phyloP scores from a whole-genome alignment of 495 filamentous ascomycete species.

The Aspergillus panamensis region DNA sequence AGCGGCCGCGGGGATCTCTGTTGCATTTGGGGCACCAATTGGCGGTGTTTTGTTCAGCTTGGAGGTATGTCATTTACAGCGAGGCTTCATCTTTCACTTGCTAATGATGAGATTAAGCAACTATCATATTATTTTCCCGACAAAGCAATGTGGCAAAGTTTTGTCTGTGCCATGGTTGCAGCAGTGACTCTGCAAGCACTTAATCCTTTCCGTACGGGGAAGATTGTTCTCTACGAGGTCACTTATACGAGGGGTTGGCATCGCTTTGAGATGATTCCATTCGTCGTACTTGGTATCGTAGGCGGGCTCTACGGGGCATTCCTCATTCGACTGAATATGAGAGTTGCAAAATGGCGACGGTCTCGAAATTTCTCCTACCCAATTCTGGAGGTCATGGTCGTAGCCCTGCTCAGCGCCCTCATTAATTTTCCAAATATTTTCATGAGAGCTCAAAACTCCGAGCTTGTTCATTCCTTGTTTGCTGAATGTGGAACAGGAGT shows the following conservation, averaged over 20 bases:
- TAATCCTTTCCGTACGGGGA: slow-evolving; percentile 93
- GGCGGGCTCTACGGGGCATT: slow-evolving; percentile 91
- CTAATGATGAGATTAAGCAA: slow-evolving; percentile 48
- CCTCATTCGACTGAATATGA: slow-evolving; percentile 94
- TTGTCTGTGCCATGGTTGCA: slow-evolving; percentile 97
- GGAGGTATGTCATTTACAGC: slow-evolving; percentile 52
- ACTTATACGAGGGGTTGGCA: slow-evolving; percentile 93
- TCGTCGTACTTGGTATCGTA: slow-evolving; percentile 78
- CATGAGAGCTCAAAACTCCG: slow-evolving; percentile 87
- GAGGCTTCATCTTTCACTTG: not conserved
- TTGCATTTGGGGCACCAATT: slow-evolving; percentile 96
- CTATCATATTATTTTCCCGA: slow-evolving; percentile 98
- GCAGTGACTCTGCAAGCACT: slow-evolving; percentile 89
- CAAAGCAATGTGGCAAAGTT: slow-evolving; percentile 99
- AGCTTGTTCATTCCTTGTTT: slow-evolving; percentile 89
- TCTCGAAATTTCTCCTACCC: slow-evolving; percentile 54
- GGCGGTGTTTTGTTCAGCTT: slow-evolving; percentile 90
- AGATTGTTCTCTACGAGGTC: slow-evolving; percentile 95
- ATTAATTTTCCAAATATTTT: slow-evolving; percentile 95
- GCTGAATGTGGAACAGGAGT: slow-evolving; percentile 75
- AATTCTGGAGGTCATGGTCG: slow-evolving; percentile 67
- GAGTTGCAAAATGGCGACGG: slow-evolving; percentile 76
- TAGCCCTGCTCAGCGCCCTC: slow-evolving; percentile 76
- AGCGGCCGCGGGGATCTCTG: slow-evolving; percentile 90
- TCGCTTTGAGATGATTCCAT: slow-evolving; percentile 89